A percentile compares a stretch with the other conserved stretches of the same genome.
phyloP scores from a whole-genome alignment of 305 asterid genomes.

The Fraxinus paxiana region DNA sequence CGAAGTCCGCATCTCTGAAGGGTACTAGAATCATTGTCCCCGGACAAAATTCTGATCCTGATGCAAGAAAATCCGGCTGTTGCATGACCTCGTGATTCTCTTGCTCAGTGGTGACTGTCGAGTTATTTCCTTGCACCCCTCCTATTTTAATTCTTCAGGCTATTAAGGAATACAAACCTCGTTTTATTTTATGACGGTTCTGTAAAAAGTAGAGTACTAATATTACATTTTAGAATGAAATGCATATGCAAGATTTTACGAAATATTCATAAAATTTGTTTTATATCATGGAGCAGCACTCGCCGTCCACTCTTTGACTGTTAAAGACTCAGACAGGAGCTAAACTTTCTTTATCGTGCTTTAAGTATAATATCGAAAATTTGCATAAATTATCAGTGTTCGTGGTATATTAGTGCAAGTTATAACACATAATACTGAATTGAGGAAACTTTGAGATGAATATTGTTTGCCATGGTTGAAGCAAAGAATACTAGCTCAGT shows the following conservation, averaged over 20 bases:
- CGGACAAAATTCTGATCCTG: constrained; percentile 16
- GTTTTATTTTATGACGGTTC: neutral
- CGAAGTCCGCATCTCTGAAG: constrained; percentile 21
- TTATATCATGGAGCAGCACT: neutral
- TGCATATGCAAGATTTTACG: neutral
- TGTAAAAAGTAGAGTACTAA: neutral
- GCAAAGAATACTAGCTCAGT: neutral
- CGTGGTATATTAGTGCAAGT: neutral
- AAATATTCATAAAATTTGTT: neutral
- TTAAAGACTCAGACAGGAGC: neutral
- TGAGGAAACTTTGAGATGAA: neutral
- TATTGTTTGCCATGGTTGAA: neutral
- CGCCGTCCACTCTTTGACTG: neutral
- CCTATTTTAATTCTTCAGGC: neutral
- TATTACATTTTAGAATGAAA: neutral
- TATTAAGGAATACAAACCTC: neutral
- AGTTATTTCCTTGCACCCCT: neutral
- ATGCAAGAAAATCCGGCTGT: constrained; percentile 25
- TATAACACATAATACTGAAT: neutral
- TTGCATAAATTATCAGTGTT: neutral
- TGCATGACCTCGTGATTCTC: constrained; percentile 13
- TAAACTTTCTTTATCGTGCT: neutral
- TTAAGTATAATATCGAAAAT: neutral
- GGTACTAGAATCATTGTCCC: constrained; percentile 29
- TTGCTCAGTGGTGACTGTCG: neutral